Evolutionary conservation across 345 rosid species (phyloP), one percentile per base, ranked within the genome.

Genomic region (Clarkia xantiana): DNA sequence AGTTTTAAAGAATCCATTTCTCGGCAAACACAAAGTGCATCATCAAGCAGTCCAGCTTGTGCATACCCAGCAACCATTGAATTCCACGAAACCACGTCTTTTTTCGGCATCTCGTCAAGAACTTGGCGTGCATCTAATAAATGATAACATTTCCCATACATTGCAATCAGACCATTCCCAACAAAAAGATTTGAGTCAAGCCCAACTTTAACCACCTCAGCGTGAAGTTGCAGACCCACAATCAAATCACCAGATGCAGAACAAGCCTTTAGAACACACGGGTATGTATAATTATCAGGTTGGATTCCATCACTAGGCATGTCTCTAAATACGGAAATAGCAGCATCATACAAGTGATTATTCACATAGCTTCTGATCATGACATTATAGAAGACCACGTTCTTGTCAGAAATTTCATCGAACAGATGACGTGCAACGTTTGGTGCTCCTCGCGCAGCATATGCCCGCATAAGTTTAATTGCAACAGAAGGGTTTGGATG

Each of bases 21-120:
- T 50, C 71, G 60, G 45, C 74, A 80, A 50, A 74, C 68, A 1
- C 58, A 29, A 36, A 77, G 61, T 18, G 87, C 77, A 70, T 68
- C 70, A 45, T 69, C 68, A 6, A 79, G 74, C 53, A 56, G 75
- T 39, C 79, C 81, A 56, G 68, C 77, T 51, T 75, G 79, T 17
- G 63, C 52, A 40, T 75, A 80, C 14, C 79, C 72, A 0, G 79
- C 70, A 58, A 77, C 81, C 77, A 77, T 61, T 18, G 79, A 59
- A 54, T 80, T 80, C 84, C 83, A 77, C 6, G 79, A 65, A 52
- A 75, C 67, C 6, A 46, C 68, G 45, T 80, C 73, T 65, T 65
- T 75, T 49, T 51, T 44, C 11, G 53, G 51, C 70, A 80, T 72
- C 55, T 13, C 59, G 45, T 70, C 75, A 56, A 75, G 76, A 64